Conservation (phyloP, 164 flowering plant genomes). For the Vitis riparia region DNA sequence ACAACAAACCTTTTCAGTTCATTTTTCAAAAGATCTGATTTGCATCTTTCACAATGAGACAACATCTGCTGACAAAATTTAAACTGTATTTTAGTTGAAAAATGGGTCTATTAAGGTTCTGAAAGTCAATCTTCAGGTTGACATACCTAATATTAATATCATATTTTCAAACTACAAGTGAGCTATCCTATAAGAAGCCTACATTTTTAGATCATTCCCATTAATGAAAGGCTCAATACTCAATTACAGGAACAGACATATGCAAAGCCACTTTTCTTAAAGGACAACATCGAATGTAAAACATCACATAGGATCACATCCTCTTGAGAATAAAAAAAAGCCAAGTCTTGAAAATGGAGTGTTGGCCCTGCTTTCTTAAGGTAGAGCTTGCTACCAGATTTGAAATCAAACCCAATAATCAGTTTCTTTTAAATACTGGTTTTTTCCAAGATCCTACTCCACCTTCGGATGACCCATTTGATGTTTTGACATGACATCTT, state of each 20-base stretch:
- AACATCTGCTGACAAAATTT: background rate
- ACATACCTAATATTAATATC: background rate
- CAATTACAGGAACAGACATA: background rate
- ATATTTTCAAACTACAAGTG: conserved; percentile 5
- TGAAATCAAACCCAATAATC: too few relatives aligned
- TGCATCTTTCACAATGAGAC: background rate
- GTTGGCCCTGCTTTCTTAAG: background rate
- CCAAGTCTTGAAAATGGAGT: background rate
- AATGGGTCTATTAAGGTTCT: background rate
- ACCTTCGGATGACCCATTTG: background rate
- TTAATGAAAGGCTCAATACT: background rate
- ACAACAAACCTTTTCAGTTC: background rate
- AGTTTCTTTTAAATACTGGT: conserved; percentile 2
- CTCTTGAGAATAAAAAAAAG: conserved; percentile 3
- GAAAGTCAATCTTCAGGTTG: background rate
- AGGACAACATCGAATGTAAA: background rate
- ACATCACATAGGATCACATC: conserved; percentile 11
- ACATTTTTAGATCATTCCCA: background rate
- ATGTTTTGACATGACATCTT: conserved; percentile 8
- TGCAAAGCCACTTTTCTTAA: background rate
- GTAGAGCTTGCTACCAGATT: too few relatives aligned
- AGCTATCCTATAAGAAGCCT: background rate
- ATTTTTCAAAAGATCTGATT: too few relatives aligned
- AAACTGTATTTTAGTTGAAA: background rate
- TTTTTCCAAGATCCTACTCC: background rate